Evolutionary conservation across 2,329 filamentous ascomycete species (phyloP), one percentile per base, ranked within the genome.

Genomic region (Epichloe elymi): DNA sequence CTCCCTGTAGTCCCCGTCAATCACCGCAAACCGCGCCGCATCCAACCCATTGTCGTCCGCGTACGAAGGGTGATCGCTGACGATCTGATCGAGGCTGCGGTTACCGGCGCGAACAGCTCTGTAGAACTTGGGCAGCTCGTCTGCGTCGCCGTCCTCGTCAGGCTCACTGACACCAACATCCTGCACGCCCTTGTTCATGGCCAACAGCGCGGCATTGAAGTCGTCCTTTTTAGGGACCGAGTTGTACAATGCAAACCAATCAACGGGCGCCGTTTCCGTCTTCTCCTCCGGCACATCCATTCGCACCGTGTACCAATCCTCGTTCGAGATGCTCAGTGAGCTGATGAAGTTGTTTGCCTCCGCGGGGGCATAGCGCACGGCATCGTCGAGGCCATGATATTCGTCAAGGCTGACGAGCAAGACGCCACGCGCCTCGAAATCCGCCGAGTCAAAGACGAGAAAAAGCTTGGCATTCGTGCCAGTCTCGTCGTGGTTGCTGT

Each of bases 301-400:
- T 10, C 48, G 47, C 42, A 50, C n/a, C 10, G 42, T 43, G 30
- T 50, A 46, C 51, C 51, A 53, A 19, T 50, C 39, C n/a, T 50
- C 48, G 39, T 47, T 47, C 7, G n/a, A 20, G 19, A 47, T 39
- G 43, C 38, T 43, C 15, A 53, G 43, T 15, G 51, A 42, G 42
- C 42, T 30, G 33, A 53, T 44, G 48, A 12, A 23, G 17, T 33
- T 26, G 33, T 43, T 46, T 6, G 51, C 43, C 15, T 46, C 26
- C 0, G 35, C 41, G 11, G 48, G 37, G n/a, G 17, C 4, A 4
- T 19, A 26, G 17, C 51, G 48, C 26, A 53, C 37, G 23, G 37
- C 51, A 14, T 53, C 48, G 12, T 53, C 33, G 38, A 47, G 50
- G 38, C 51, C 48, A 17, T 53, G 51, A 15, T 53, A 53, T 20